A percentile compares a stretch with the other conserved stretches of the same genome.
phyloP scores from a whole-genome alignment of 768 basidiomycete species.

The Tricholoma terreum region DNA sequence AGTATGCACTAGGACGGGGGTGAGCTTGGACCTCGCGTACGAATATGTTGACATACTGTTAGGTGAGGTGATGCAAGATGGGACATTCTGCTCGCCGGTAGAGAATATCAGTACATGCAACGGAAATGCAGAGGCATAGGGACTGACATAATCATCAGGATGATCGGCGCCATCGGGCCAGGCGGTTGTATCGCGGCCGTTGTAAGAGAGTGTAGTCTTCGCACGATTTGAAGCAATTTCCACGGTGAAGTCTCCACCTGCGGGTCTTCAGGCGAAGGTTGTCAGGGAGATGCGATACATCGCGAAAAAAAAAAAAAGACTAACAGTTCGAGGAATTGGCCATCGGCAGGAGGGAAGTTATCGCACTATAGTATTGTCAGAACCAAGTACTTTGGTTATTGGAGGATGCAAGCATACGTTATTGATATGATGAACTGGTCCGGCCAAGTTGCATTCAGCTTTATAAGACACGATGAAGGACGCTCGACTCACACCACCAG shows the following conservation, averaged over 20 bases:
- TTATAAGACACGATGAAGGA: neutral
- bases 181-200: slow-evolving; percentile 33
- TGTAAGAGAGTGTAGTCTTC: slow-evolving; percentile 42
- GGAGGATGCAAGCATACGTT: slow-evolving; percentile 20
- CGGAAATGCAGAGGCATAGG: neutral
- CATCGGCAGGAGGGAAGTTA: slow-evolving; percentile 39
- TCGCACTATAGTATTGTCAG: slow-evolving; percentile 30
- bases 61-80: slow-evolving; percentile 42
- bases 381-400: neutral
- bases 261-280: slow-evolving; percentile 33
- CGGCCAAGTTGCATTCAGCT: slow-evolving; percentile 2
- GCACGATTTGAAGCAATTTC: slow-evolving; percentile 50
- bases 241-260: slow-evolving; percentile 44
- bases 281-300: neutral
- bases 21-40: neutral
- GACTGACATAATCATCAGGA: slow-evolving; percentile 44
- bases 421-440: slow-evolving; percentile 35
- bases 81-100: slow-evolving; percentile 27
- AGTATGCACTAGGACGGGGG: slow-evolving; percentile 41
- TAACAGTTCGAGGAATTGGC: slow-evolving; percentile 43
- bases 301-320: slow-evolving; percentile 11
- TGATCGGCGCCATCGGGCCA: slow-evolving; percentile 47
- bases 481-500: slow-evolving; percentile 44
- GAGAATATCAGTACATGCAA: neutral
- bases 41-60: slow-evolving; percentile 38